A percentile compares a stretch with the other conserved stretches of the same genome.
These are phyloP conservation scores for Juncus inflexus DNA, from an alignment of 176 grass and related monocot species.

Conservation along the genomic window DNA sequence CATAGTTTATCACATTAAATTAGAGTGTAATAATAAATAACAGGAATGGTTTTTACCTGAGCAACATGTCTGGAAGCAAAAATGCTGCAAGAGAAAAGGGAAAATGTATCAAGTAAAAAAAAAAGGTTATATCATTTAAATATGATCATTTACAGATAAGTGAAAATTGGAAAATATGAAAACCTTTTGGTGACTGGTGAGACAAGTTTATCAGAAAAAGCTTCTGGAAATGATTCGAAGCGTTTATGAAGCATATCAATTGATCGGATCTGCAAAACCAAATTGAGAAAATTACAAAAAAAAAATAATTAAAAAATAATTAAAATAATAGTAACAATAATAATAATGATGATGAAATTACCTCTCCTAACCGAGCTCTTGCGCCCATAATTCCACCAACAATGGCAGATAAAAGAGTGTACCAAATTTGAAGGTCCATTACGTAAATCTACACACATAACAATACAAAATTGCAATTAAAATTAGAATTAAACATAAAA, in stretches of 20 bases:
- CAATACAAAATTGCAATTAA: conserved; percentile 15
- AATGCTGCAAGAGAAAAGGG: conserved; percentile 40
- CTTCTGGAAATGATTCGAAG: conserved; percentile 95
- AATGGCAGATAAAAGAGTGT: conserved; percentile 80
- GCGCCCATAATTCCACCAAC: conserved; percentile 94
- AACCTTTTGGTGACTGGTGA: conserved; percentile 48
- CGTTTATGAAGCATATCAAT: conserved; percentile 99
- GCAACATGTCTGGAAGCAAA: conserved; percentile 36
- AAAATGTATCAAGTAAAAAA: background rate
- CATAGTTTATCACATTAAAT: background rate
- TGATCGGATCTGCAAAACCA: conserved; percentile 65
- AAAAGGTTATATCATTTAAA: background rate
- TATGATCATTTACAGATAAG: background rate
- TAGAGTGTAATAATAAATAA: conserved; percentile 3
- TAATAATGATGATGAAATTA: conserved; percentile 25
- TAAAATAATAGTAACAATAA: conserved; percentile 22
- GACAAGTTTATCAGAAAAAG: conserved; percentile 78
- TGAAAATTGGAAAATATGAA: conserved; percentile 4
- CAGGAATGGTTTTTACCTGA: conserved; percentile 64
- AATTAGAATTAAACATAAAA: conserved; percentile 1
- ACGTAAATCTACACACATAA: conserved; percentile 62
- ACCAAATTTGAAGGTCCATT: conserved; percentile 98
- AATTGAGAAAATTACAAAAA: conserved; percentile 21
- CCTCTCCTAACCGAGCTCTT: conserved; percentile 87
- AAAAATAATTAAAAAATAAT: background rate